Conservation (phyloP, 441 rosid genomes). For the Corymbia citriodora region DNA sequence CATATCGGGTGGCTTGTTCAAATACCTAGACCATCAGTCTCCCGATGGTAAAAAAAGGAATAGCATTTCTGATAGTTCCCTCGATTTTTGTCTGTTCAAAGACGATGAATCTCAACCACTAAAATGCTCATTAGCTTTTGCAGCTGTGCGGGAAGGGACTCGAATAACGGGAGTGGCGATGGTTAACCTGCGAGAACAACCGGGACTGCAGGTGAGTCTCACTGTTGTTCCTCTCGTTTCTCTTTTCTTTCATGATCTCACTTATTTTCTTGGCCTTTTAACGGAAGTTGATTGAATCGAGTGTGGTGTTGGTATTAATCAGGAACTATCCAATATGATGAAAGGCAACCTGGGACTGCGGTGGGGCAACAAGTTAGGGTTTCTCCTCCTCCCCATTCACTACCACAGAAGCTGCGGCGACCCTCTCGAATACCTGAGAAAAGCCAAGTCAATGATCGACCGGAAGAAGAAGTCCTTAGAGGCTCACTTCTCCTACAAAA, state of each 20-base stretch:
- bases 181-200: conserved; percentile 51
- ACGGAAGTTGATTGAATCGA: too few relatives aligned
- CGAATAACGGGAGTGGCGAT: conserved; percentile 42
- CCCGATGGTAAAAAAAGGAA: conserved; percentile 28
- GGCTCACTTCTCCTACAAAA: too few relatives aligned
- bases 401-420: too few relatives aligned
- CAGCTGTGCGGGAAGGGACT: conserved; percentile 34
- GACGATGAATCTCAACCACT: not conserved
- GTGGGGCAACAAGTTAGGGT: too few relatives aligned
- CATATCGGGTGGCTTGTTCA: conserved; percentile 38
- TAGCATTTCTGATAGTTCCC: not conserved
- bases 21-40: conserved; percentile 38
- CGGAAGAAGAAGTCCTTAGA: too few relatives aligned
- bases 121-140: not conserved
- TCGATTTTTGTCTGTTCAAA: not conserved
- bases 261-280: too few relatives aligned
- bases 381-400: too few relatives aligned
- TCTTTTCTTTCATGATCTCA: not conserved
- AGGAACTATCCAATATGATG: too few relatives aligned
- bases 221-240: not conserved
- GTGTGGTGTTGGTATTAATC: too few relatives aligned
- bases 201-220: conserved; percentile 30
- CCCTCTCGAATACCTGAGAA: too few relatives aligned
- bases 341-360: too few relatives aligned
- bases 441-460: too few relatives aligned